Percentiles rank a stretch among this genome's conserved stretches.
These are phyloP conservation scores for Aureobasidium namibiae DNA, from an alignment of 2,329 filamentous ascomycete genomes.

Conservation along the genomic window DNA sequence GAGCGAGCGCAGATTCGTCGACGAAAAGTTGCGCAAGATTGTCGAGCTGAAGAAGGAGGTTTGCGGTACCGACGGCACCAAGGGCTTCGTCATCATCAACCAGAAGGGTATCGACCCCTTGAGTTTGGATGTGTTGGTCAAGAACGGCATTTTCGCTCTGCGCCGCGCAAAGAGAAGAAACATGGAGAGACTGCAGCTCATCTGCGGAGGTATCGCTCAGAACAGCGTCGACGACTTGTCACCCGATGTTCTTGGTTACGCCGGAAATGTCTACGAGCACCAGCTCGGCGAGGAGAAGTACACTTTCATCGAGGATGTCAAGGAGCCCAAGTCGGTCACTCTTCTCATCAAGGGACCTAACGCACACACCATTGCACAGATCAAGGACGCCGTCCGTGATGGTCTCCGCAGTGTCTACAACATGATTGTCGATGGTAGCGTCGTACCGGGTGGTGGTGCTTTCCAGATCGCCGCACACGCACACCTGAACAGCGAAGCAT, in stretches of 20 bases:
- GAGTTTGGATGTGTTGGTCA: conserved; percentile 89
- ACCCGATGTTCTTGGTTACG: conserved; percentile 87
- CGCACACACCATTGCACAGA: conserved; percentile 89
- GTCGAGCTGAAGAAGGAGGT: conserved; percentile 97
- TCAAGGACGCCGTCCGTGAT: conserved; percentile 92
- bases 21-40: conserved; percentile 94
- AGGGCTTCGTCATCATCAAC: conserved; percentile 96
- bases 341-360: conserved; percentile 98
- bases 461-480: conserved; percentile 91
- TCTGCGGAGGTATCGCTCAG: conserved; percentile 84
- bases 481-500: conserved; percentile 78
- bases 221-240: conserved; percentile 94
- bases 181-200: conserved; percentile 95
- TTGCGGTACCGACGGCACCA: conserved; percentile 85
- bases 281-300: conserved; percentile 97
- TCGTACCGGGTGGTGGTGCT: conserved; percentile 87
- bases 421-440: conserved; percentile 96
- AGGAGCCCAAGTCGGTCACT: conserved; percentile 96
- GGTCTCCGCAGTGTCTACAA: conserved; percentile 96
- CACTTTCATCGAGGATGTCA: conserved; percentile 97
- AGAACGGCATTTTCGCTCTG: conserved; percentile 94
- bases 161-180: conserved; percentile 94
- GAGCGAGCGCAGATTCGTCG: conserved; percentile 90
- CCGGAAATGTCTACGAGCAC: conserved; percentile 93
- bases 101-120: conserved; percentile 98